These are phyloP conservation scores for Oryza nivara DNA, from an alignment of 176 grass and related monocot species.

Conservation along the genomic window DNA sequence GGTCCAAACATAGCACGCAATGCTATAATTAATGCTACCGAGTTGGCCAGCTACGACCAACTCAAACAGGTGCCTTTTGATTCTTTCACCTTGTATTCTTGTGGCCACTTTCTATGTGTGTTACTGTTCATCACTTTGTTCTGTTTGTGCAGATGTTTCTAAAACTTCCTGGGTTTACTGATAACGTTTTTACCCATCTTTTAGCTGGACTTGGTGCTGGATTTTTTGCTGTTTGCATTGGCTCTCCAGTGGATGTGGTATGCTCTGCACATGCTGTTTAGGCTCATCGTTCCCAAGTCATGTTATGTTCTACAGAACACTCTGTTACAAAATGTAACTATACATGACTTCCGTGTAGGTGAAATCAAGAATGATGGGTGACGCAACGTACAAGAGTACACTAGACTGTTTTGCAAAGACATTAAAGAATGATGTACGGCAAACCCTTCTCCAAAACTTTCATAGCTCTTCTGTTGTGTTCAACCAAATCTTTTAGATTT, in stretches of 20 bases:
- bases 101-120: slow-evolving; percentile 8
- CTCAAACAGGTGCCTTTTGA: slow-evolving; percentile 66
- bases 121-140: slow-evolving; percentile 49
- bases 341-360: slow-evolving; percentile 43
- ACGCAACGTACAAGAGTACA: slow-evolving; percentile 81
- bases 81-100: slow-evolving; percentile 17
- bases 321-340: slow-evolving; percentile 13
- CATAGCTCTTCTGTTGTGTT: not conserved
- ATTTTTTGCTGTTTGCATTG: slow-evolving; percentile 89
- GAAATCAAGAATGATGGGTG: slow-evolving; percentile 99
- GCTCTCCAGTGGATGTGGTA: slow-evolving; percentile 96
- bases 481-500: slow-evolving; percentile 13
- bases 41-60: slow-evolving; percentile 94
- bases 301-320: no score
- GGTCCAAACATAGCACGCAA: slow-evolving; percentile 94
- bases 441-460: slow-evolving; percentile 26
- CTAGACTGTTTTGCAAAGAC: slow-evolving; percentile 90
- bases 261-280: slow-evolving; percentile 32
- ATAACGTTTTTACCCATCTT: slow-evolving; percentile 91
- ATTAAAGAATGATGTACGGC: slow-evolving; percentile 79
- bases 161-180: slow-evolving; percentile 87
- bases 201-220: slow-evolving; percentile 93
- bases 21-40: slow-evolving; percentile 89
- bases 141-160: slow-evolving; percentile 70
- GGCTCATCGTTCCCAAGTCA: no score